Evolutionary conservation across 768 basidiomycete genomes (phyloP).

Genomic region (Mycena epipterygia): DNA sequence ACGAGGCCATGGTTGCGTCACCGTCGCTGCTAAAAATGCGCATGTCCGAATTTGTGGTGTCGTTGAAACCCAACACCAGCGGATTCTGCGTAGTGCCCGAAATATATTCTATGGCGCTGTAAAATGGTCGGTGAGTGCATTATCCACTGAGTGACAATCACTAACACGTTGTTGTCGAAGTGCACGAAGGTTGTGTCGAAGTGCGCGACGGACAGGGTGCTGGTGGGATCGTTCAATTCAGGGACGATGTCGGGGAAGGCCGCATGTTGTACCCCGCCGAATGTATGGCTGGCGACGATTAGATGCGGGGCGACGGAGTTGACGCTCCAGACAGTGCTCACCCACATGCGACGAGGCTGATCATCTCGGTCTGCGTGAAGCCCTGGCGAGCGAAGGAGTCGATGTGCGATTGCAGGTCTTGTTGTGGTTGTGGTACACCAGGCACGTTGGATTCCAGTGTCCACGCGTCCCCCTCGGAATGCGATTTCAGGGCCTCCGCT

Average conservation of each 20-base stretch:
- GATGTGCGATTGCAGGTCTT: constrained; percentile 16
- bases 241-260: constrained; percentile 7
- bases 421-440: neutral
- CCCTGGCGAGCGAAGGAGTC: constrained; percentile 13
- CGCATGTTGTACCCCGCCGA: constrained; percentile 18
- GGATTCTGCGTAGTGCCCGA: constrained; percentile 10
- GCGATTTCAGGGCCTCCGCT: constrained; percentile 6
- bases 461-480: constrained; percentile 8
- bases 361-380: constrained; percentile 17
- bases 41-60: no score
- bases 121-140: neutral
- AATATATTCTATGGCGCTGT: constrained; percentile 16
- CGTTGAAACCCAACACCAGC: constrained; percentile 12
- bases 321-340: neutral
- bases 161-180: constrained; percentile 24
- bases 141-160: neutral
- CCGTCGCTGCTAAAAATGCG: constrained; percentile 24
- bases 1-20: constrained; percentile 16
- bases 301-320: neutral
- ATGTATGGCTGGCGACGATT: neutral
- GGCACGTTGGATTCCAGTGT: neutral
- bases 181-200: constrained; percentile 17
- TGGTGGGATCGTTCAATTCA: neutral
- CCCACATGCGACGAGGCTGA: constrained; percentile 24
- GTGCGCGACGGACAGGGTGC: constrained; percentile 4